Base-by-base conservation (phyloP, 352 stramenopile species). In the Aphanomyces astaci region DNA sequence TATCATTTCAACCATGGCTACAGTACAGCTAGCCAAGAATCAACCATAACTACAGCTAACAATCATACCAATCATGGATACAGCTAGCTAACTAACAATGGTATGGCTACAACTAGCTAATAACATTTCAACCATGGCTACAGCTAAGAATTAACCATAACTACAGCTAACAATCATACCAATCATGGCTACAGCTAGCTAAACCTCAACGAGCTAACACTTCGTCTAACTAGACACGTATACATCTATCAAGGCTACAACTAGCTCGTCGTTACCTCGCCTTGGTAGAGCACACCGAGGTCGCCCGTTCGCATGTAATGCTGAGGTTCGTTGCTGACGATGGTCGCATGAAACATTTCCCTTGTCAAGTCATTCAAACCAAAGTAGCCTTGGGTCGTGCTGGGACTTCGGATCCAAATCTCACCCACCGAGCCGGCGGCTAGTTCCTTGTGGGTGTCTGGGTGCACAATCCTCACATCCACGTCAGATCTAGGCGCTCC, bases 291-390 rank as follows among this genome's bases (percentile, higher is more conserved):
- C 71, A 99, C 99, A 3, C 97, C 98, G 33, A 98, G 81, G 81
- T 99, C 98, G 3, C 97, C 98, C 3, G 97, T 99, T 63, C 87
- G 82, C 10, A 99, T 74, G 67, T 95, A 99, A 13, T 55, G 56
- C 11, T 63, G 74, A 9, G 74, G 70, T 28, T 74, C 48, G 19
- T 77, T 71, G 31, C 36, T 46, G 22, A 75, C 70, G 4, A 98
- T 72, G 19, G 73, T 78, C 0, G 92, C 96, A 53, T 96, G 74
- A 82, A 98, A 99, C 4, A 87, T 79, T 39, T 94, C 78, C 0
- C 85, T 56, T 0, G 87, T 98, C n/a, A 96, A 68, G 19, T 90
- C 77, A 15, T 73, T 72, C 67, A 95, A 88, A 17, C 85, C 83
- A 73, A 87, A 99, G 71, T 99, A 99, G 4, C 95, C 96, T 25